Evolutionary conservation across 2,329 filamentous ascomycete genomes (phyloP).

Genomic region (Thielaviopsis punctulata): DNA sequence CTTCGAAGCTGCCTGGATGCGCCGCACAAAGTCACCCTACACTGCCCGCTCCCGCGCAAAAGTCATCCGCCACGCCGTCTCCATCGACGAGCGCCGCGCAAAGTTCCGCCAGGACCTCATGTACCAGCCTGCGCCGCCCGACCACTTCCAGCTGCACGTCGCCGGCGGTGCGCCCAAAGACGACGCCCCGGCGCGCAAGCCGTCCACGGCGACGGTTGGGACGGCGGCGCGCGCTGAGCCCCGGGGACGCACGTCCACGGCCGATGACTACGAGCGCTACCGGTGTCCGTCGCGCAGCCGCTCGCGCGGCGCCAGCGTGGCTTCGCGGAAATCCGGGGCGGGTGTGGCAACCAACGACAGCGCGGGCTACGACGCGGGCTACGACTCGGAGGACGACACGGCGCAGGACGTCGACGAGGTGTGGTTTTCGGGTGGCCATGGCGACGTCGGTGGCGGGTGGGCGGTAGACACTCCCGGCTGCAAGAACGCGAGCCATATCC

Average conservation of each 20-base stretch:
- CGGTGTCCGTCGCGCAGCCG: slow-evolving; percentile 20
- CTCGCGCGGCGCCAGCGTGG: slow-evolving; percentile 13
- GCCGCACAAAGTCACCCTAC: slow-evolving; percentile 60
- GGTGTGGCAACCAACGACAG: neutral
- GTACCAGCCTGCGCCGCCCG: slow-evolving; percentile 25
- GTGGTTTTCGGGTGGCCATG: slow-evolving; percentile 66
- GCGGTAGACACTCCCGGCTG: slow-evolving; percentile 28
- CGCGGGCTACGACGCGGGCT: slow-evolving; percentile 15
- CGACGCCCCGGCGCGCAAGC: neutral
- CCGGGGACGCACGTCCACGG: neutral
- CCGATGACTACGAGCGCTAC: slow-evolving; percentile 13
- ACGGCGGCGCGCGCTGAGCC: too few relatives aligned
- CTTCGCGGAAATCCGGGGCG: neutral
- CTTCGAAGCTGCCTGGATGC: slow-evolving; percentile 64
- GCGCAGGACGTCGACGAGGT: slow-evolving; percentile 64
- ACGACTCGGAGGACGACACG: slow-evolving; percentile 28
- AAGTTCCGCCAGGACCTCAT: slow-evolving; percentile 58
- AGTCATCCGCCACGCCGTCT: slow-evolving; percentile 51
- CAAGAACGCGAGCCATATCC: slow-evolving; percentile 50
- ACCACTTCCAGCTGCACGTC: slow-evolving; percentile 10
- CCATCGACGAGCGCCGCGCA: slow-evolving; percentile 52
- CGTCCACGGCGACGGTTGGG: neutral
- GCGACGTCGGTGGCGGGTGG: slow-evolving; percentile 67
- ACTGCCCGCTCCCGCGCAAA: slow-evolving; percentile 39
- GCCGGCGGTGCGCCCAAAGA: neutral